Base-by-base conservation (phyloP, 2,329 filamentous ascomycete genomes). In the Alternaria conjuncta region DNA sequence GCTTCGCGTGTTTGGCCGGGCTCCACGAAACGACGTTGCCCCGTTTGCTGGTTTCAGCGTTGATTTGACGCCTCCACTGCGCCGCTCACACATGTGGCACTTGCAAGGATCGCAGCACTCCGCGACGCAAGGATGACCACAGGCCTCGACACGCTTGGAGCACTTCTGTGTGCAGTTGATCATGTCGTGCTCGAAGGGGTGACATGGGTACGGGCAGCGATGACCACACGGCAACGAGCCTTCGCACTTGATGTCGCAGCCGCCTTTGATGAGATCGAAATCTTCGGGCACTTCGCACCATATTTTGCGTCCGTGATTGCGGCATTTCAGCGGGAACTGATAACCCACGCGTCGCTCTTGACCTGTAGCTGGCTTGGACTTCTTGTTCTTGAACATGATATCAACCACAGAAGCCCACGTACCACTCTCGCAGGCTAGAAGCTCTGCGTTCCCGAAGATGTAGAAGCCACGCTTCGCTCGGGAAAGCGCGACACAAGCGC, bases 391-490 rank as follows among this genome's bases (percentile, higher is more conserved):
- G 3, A 74, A 72, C 72, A 90, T 85, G 2, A 84, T 81, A 3
- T 80, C 75, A 3, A 82, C 74, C 15, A 89, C 81, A 23, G 83
- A 75, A 45, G 76, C 80, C 87, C 87, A 90, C 5, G 87, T 81
- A 2, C 74, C 75, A 64, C 83, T 84, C 0, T 77, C 70, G 13
- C 76, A 74, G 1, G 84, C 84, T 0, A 87, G 69, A 7, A 87
- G 87, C 9, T 84, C 71, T 12, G 86, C 86, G 71, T 97, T 93
- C 2, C 94, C 94, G 74, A 97, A 97, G 43, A 97, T 84, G 78
- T 94, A 97, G 63, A 97, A 88, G 0, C 93, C 93, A 6, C 89
- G 85, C 60, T 88, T 89, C 4, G 94, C 94, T 57, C 94, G 89
- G 15, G 88, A 89, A 2, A 90, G 74, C 12, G 87, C 87, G 41